Percentiles rank a stretch among this genome's conserved stretches.
Conservation (phyloP, 345 rosid species). For the Salix exigua region DNA sequence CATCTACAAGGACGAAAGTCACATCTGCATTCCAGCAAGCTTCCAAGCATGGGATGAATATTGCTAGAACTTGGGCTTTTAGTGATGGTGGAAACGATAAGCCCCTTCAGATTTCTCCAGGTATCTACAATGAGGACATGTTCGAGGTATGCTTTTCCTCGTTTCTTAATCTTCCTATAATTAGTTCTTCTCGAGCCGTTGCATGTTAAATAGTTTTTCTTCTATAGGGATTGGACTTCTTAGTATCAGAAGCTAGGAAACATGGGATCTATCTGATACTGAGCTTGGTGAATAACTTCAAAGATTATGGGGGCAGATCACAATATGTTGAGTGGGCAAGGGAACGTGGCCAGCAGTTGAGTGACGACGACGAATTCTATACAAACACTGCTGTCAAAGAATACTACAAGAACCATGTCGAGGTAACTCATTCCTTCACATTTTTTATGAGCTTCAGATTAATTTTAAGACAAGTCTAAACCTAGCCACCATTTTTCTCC, state of each 20-base stretch:
- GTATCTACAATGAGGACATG: constrained; percentile 48
- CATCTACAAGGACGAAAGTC: constrained; percentile 50
- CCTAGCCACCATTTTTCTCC: no score
- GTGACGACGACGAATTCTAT: constrained; percentile 56
- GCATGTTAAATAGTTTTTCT: no score
- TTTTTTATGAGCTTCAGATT: no score
- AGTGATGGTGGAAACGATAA: constrained; percentile 47
- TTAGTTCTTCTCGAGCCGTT: no score
- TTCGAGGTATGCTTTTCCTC: constrained; percentile 46
- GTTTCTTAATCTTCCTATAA: background rate
- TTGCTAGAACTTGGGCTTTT: constrained; percentile 83
- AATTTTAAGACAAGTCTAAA: no score
- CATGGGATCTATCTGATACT: constrained; percentile 46
- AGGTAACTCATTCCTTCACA: constrained; percentile 32
- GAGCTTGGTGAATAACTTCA: constrained; percentile 64
- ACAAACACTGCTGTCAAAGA: constrained; percentile 44
- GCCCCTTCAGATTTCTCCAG: constrained; percentile 73
- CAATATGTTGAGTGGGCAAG: constrained; percentile 71
- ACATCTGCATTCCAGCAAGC: constrained; percentile 49
- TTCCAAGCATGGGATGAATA: constrained; percentile 52
- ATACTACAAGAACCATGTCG: constrained; percentile 61
- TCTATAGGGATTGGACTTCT: constrained; percentile 68
- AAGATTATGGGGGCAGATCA: constrained; percentile 56
- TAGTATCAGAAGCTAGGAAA: constrained; percentile 58
- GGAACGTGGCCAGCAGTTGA: constrained; percentile 31